A percentile compares a stretch with the other conserved stretches of the same genome.
Evolutionary conservation across 1,139 yeast species (phyloP).

Genomic region (Pichia kudriavzevii): DNA sequence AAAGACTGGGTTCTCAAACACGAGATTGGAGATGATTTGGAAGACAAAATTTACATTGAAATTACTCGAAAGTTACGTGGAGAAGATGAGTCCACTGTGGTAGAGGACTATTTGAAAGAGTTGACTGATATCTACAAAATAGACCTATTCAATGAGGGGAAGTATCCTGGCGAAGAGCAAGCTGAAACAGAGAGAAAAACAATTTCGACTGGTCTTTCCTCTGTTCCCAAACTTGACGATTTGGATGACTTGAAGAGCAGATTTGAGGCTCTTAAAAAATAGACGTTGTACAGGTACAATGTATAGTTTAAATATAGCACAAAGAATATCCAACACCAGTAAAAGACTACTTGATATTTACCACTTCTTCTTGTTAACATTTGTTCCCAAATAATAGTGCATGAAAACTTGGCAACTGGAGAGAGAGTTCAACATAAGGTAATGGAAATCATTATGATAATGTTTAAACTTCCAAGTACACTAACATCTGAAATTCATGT

Average conservation of each 20-base stretch:
- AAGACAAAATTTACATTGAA: conserved; percentile 15
- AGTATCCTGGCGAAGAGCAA: conserved; percentile 25
- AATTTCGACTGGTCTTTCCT: conserved; percentile 14
- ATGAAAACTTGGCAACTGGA: too few species aligned
- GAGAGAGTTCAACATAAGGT: too few species aligned
- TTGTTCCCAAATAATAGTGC: too few species aligned
- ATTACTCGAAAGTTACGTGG: conserved; percentile 17
- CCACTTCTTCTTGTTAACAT: too few species aligned
- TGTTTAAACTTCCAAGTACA: too few species aligned
- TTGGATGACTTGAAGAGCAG: conserved; percentile 47
- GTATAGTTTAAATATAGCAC: too few species aligned
- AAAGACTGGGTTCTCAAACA: conserved; percentile 2
- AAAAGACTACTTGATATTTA: too few species aligned
- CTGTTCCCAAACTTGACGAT: conserved; percentile 32
- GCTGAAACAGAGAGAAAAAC: conserved; percentile 21
- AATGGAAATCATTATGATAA: too few species aligned
- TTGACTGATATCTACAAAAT: conserved; percentile 23
- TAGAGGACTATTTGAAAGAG: conserved; percentile 23
- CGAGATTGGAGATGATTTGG: conserved; percentile 8
- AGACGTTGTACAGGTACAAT: too few species aligned
- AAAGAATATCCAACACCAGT: too few species aligned
- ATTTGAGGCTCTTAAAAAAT: conserved; percentile 43
- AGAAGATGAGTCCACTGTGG: conserved; percentile 38
- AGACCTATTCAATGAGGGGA: conserved; percentile 54
- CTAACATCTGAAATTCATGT: too few species aligned